Percentiles rank a stretch among this genome's conserved stretches.
These are phyloP conservation scores for Botryotinia globosa DNA, from an alignment of 2,329 filamentous ascomycete species.

Conservation along the genomic window DNA sequence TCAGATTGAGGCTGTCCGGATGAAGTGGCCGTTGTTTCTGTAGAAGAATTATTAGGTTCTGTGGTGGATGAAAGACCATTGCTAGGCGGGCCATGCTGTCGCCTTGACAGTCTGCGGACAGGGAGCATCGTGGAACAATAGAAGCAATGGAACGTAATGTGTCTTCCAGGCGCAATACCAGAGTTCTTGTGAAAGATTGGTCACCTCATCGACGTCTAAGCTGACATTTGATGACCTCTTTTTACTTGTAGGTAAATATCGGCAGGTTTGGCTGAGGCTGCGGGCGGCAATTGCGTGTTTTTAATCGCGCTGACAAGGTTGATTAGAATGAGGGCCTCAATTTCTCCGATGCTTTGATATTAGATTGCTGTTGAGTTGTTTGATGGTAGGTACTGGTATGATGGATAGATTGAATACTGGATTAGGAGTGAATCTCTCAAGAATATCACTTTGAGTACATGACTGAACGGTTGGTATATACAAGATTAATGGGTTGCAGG, in stretches of 20 bases:
- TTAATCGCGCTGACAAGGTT: conserved; percentile 14
- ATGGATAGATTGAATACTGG: neutral
- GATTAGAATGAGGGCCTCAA: neutral
- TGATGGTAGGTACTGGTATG: neutral
- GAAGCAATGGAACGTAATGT: neutral
- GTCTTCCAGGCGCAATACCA: conserved; percentile 4
- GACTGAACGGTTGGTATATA: neutral
- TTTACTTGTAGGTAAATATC: neutral
- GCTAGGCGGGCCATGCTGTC: conserved; percentile 12
- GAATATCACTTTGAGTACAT: neutral
- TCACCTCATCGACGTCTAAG: conserved; percentile 17
- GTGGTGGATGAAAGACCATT: conserved; percentile 11
- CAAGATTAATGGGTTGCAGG: neutral
- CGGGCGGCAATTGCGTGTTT: conserved; percentile 16
- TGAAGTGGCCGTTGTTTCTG: neutral
- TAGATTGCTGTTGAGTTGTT: neutral
- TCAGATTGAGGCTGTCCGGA: neutral
- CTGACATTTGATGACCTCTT: conserved; percentile 6
- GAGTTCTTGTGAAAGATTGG: conserved; percentile 16
- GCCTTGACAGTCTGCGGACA: conserved; percentile 13
- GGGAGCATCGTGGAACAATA: conserved; percentile 16
- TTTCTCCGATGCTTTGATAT: neutral
- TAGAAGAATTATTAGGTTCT: conserved; percentile 1
- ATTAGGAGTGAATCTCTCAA: neutral
- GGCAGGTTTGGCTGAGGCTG: conserved; percentile 6